These are phyloP conservation scores for Cladosporium sp. DNA, from an alignment of 2,329 filamentous ascomycete species.

Conservation along the genomic window DNA sequence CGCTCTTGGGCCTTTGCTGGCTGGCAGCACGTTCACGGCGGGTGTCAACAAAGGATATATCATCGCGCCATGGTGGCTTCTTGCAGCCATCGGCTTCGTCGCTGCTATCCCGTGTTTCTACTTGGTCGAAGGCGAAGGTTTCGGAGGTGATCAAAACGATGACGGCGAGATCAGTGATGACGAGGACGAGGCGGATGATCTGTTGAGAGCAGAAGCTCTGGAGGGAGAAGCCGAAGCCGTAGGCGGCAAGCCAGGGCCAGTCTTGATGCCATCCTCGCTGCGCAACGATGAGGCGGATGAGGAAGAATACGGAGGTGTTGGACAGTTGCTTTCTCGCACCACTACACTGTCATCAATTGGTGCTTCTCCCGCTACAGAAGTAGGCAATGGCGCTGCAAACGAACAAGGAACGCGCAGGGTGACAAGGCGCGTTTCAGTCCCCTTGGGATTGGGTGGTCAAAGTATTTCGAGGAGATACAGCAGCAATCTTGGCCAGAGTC, in stretches of 20 bases:
- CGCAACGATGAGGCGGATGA: constrained; percentile 34
- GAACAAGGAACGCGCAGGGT: constrained; percentile 27
- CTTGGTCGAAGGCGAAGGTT: constrained; percentile 72
- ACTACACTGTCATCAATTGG: constrained; percentile 34
- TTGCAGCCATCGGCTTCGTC: constrained; percentile 64
- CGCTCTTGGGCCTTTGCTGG: constrained; percentile 73
- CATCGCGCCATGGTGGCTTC: constrained; percentile 77
- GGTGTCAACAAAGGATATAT: constrained; percentile 76
- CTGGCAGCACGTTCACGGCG: constrained; percentile 72
- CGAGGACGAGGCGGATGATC: constrained; percentile 36
- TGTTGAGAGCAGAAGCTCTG: constrained; percentile 23
- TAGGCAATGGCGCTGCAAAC: constrained; percentile 27
- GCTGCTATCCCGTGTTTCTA: constrained; percentile 73
- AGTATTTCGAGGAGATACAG: constrained; percentile 49
- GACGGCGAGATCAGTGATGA: constrained; percentile 40
- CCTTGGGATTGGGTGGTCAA: constrained; percentile 47
- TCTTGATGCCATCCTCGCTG: constrained; percentile 12
- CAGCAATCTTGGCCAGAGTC: constrained; percentile 48
- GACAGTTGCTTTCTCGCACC: constrained; percentile 39
- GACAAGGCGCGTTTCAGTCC: constrained; percentile 45
- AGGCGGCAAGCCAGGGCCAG: constrained; percentile 26
- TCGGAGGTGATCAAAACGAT: constrained; percentile 48
- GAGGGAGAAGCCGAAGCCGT: constrained; percentile 31
- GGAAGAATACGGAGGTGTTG: constrained; percentile 43
- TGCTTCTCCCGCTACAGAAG: constrained; percentile 28